Percentiles rank a stretch among this genome's conserved stretches.
phyloP scores from a whole-genome alignment of 371 early-diverging fungal species.

The Funneliformis caledonium region DNA sequence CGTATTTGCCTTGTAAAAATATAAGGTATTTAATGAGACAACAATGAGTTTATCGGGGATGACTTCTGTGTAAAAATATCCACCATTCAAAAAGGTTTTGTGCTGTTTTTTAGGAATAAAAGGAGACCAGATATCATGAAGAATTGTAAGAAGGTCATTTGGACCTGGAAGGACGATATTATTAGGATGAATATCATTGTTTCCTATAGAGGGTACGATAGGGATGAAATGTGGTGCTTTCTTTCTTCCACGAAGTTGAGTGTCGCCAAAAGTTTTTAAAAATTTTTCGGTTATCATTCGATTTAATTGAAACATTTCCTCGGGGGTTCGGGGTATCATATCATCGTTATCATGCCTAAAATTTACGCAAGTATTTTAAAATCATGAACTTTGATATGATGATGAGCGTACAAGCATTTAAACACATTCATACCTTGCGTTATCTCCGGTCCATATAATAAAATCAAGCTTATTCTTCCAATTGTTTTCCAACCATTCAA shows the following conservation, averaged over 20 bases:
- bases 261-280: conserved; percentile 35
- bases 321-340: conserved; percentile 60
- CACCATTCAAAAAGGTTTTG: conserved; percentile 64
- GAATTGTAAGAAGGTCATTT: conserved; percentile 56
- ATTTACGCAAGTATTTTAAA: not conserved
- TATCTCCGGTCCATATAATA: conserved; percentile 84
- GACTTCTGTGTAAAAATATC: conserved; percentile 69
- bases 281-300: conserved; percentile 50
- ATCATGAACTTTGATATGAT: not conserved
- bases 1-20: conserved; percentile 71
- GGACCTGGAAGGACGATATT: conserved; percentile 61
- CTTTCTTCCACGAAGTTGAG: not conserved
- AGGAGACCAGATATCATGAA: conserved; percentile 61
- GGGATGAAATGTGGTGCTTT: conserved; percentile 53
- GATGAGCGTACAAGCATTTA: too few relatives aligned
- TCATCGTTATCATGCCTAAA: conserved; percentile 78
- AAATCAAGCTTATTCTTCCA: conserved; percentile 71
- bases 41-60: conserved; percentile 54
- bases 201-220: conserved; percentile 72
- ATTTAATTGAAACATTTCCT: conserved; percentile 62
- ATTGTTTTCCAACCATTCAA: conserved; percentile 66
- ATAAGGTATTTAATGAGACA: conserved; percentile 74
- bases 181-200: conserved; percentile 83
- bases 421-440: conserved; percentile 56
- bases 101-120: conserved; percentile 66